Conservation (phyloP, 805 yeast species). For the Cephaloascus fragrans region DNA sequence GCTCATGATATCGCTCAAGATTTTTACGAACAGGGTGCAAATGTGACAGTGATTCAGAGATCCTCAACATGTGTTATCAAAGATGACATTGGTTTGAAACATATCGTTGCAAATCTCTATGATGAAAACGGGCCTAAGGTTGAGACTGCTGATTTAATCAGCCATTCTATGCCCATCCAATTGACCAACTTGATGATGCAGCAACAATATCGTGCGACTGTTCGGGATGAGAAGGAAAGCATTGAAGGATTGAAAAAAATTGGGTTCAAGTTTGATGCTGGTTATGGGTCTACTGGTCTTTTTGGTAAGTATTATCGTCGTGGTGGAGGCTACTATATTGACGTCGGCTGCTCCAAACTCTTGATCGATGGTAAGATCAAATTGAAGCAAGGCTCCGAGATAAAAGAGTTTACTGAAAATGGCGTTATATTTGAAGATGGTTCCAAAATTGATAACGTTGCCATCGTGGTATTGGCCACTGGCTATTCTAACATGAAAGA, state of each 20-base stretch:
- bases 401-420: constrained; percentile 22
- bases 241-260: constrained; percentile 18
- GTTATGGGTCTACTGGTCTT: constrained; percentile 33
- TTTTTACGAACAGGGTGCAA: constrained; percentile 32
- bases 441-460: constrained; percentile 17
- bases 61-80: constrained; percentile 34
- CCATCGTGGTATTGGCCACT: constrained; percentile 33
- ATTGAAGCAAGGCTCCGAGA: constrained; percentile 21
- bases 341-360: constrained; percentile 31
- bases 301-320: constrained; percentile 27
- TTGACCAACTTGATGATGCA: constrained; percentile 24
- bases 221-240: constrained; percentile 19
- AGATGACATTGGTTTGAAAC: constrained; percentile 19
- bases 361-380: constrained; percentile 27
- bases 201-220: constrained; percentile 22
- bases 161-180: constrained; percentile 22
- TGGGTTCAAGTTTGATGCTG: constrained; percentile 31
- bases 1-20: constrained; percentile 38
- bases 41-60: constrained; percentile 33
- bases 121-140: constrained; percentile 25
- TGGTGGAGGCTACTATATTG: constrained; percentile 38
- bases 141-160: constrained; percentile 27
- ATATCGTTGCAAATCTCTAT: constrained; percentile 19
- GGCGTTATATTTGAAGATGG: constrained; percentile 32
- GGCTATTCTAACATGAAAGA: constrained; percentile 33